phyloP scores from a whole-genome alignment of 2,329 filamentous ascomycete species.

The Escovopsis sp. region DNA sequence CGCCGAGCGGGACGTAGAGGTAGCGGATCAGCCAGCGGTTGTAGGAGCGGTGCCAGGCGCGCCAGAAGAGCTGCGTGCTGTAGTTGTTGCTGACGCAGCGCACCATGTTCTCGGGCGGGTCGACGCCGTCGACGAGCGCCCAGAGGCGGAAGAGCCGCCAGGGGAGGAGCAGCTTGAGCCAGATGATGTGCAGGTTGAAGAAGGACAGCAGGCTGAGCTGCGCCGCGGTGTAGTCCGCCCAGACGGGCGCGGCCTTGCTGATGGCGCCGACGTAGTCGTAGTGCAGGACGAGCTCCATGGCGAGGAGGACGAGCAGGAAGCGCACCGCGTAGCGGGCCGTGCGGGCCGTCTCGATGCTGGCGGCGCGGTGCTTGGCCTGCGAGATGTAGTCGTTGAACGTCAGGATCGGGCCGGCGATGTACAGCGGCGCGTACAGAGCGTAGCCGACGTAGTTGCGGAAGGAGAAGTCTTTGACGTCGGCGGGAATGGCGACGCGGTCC shows the following conservation, averaged over 20 bases:
- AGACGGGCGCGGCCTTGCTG: slow-evolving; percentile 62
- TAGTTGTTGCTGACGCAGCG: slow-evolving; percentile 94
- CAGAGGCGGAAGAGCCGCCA: slow-evolving; percentile 99
- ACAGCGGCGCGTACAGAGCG: slow-evolving; percentile 79
- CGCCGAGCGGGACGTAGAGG: slow-evolving; percentile 83
- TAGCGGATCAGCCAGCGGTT: slow-evolving; percentile 93
- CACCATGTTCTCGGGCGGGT: slow-evolving; percentile 96
- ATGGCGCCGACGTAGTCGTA: slow-evolving; percentile 92
- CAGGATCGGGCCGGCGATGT: slow-evolving; percentile 81
- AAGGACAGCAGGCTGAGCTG: slow-evolving; percentile 84
- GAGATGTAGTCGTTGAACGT: slow-evolving; percentile 98
- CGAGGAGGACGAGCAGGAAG: slow-evolving; percentile 63
- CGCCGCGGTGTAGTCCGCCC: slow-evolving; percentile 70
- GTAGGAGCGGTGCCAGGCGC: slow-evolving; percentile 87
- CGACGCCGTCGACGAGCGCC: slow-evolving; percentile 77
- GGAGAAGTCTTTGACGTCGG: slow-evolving; percentile 53
- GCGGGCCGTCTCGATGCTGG: slow-evolving; percentile 54
- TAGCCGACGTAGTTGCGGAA: slow-evolving; percentile 87
- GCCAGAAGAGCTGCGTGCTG: slow-evolving; percentile 83
- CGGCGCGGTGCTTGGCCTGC: slow-evolving; percentile 59
- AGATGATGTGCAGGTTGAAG: slow-evolving; percentile 94
- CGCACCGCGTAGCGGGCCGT: slow-evolving; percentile 72
- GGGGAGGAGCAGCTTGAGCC: slow-evolving; percentile 90
- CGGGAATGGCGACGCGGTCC: slow-evolving; percentile 68
- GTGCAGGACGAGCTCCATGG: slow-evolving; percentile 85